phyloP scores from a whole-genome alignment of 148 eudicot species.

The Rhododendron ferrugineum region DNA sequence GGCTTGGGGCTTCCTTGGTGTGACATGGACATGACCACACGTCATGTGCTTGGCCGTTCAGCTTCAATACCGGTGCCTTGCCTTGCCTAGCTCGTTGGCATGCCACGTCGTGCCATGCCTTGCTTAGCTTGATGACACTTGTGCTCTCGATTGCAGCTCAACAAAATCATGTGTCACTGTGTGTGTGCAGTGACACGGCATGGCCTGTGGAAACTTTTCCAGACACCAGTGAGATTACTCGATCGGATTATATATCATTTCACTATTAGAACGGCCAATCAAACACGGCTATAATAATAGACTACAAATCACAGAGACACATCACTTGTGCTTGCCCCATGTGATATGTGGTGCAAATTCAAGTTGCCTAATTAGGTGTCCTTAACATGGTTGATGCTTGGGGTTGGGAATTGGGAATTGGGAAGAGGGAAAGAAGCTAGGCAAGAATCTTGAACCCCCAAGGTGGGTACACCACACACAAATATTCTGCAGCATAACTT shows the following conservation, averaged over 20 bases:
- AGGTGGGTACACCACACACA: not conserved
- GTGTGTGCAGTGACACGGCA: not conserved
- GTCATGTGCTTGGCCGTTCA: not conserved
- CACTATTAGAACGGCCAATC: not conserved
- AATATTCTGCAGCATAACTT: not conserved
- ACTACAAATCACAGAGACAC: not conserved
- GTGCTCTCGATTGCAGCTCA: not conserved
- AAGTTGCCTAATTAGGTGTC: not conserved
- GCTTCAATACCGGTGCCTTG: not conserved
- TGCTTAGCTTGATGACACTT: not conserved
- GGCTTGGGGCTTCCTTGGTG: not conserved
- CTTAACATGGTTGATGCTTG: not conserved
- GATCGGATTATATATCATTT: no score
- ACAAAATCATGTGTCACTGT: no score
- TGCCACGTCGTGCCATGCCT: not conserved
- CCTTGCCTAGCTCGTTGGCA: not conserved
- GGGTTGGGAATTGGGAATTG: not conserved
- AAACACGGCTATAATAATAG: not conserved
- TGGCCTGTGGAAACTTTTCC: not conserved
- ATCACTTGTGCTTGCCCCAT: not conserved
- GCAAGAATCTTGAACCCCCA: not conserved
- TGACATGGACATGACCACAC: not conserved
- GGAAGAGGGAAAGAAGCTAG: not conserved
- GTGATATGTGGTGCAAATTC: not conserved
- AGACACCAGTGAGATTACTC: not conserved